phyloP scores from a whole-genome alignment of 805 yeast genomes.

The Wickerhamomyces ciferrii region DNA sequence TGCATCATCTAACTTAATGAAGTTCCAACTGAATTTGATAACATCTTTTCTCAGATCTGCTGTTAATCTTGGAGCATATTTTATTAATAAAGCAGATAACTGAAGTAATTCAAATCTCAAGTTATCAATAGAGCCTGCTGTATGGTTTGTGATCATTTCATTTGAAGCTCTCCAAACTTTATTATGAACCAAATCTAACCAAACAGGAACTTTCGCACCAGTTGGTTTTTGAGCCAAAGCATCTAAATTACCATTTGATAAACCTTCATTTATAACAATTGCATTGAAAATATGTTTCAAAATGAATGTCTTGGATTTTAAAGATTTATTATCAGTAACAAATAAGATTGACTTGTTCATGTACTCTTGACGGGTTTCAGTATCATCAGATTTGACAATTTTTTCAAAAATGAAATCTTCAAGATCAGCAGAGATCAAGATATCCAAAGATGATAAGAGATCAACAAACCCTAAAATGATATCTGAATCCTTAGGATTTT shows the following conservation, averaged over 20 bases:
- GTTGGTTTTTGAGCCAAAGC: constrained; percentile 33
- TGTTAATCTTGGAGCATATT: constrained; percentile 56
- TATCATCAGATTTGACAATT: constrained; percentile 47
- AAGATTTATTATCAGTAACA: constrained; percentile 38
- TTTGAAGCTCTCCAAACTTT: constrained; percentile 70
- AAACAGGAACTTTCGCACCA: constrained; percentile 33
- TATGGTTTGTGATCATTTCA: constrained; percentile 43
- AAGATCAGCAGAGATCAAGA: constrained; percentile 40
- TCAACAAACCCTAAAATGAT: constrained; percentile 36
- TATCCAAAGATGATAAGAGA: constrained; percentile 37
- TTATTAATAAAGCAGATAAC: constrained; percentile 70
- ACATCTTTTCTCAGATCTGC: constrained; percentile 71
- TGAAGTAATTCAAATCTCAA: constrained; percentile 77
- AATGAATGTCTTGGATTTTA: constrained; percentile 56
- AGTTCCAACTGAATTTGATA: constrained; percentile 92
- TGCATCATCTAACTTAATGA: constrained; percentile 81
- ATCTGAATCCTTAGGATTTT: constrained; percentile 30
- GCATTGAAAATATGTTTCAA: constrained; percentile 61
- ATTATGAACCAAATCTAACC: constrained; percentile 61
- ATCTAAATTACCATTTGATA: constrained; percentile 40
- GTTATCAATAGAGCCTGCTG: constrained; percentile 67
- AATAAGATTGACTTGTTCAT: constrained; percentile 47
- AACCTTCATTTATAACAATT: constrained; percentile 57
- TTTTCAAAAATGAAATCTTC: constrained; percentile 53
- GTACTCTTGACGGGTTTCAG: constrained; percentile 40